Percentiles rank a stretch among this genome's conserved stretches.
Conservation (phyloP, 1,284 basidiomycete genomes). For the Trichosporon sp. region DNA sequence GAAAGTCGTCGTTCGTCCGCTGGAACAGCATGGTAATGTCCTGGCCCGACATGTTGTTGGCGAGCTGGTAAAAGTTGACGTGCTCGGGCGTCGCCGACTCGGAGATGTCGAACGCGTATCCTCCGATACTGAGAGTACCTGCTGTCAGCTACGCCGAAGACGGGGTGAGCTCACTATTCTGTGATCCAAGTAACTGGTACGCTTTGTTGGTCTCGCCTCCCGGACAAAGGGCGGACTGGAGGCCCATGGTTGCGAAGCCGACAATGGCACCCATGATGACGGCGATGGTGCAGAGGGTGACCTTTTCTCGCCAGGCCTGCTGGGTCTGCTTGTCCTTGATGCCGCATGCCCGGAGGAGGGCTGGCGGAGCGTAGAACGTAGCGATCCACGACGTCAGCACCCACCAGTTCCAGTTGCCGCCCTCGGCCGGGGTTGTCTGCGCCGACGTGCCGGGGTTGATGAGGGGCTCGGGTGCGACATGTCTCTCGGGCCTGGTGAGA, state of each 20-base stretch:
- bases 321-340: conserved; percentile 70
- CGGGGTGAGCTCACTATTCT: conserved; percentile 31
- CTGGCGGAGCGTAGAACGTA: conserved; percentile 86
- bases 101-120: conserved; percentile 72
- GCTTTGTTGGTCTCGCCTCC: conserved; percentile 35
- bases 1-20: conserved; percentile 62
- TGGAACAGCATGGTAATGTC: conserved; percentile 85
- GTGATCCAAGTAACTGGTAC: conserved; percentile 37
- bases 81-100: conserved; percentile 56
- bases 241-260: conserved; percentile 91
- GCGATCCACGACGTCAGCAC: conserved; percentile 69
- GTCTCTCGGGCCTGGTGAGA: conserved; percentile 88
- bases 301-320: conserved; percentile 98
- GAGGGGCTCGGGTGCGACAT: conserved; percentile 86
- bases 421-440: not conserved
- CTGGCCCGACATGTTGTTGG: conserved; percentile 62
- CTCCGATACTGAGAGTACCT: conserved; percentile 71
- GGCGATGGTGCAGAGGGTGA: conserved; percentile 85
- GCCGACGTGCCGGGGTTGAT: conserved; percentile 61
- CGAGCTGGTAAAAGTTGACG: conserved; percentile 61
- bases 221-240: conserved; percentile 89
- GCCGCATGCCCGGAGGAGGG: conserved; percentile 67
- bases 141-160: conserved; percentile 18
- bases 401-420: conserved; percentile 62
- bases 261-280: conserved; percentile 70